Evolutionary conservation across 2,329 filamentous ascomycete genomes (phyloP), one percentile per base, ranked within the genome.

Genomic region (Aspergillus latus): DNA sequence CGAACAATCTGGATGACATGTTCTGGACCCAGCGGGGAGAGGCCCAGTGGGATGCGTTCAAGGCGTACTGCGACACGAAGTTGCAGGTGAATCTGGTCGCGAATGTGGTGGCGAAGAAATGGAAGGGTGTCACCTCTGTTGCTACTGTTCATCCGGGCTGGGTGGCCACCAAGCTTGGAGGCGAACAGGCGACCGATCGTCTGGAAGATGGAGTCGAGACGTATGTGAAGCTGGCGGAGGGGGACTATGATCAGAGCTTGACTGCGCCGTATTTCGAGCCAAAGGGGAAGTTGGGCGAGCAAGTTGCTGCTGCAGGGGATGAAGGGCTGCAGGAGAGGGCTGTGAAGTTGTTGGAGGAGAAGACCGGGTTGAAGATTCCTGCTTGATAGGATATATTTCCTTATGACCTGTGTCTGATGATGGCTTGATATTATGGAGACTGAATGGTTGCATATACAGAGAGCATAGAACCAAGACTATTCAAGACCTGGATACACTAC

Each of bases 1-100:
- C 30, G 3, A 61, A 68, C 3, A 68, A 63, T 34, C 42, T 79
- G 50, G 66, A 74, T 21, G 74, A 77, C 49, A 66, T 78, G 26
- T 68, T 73, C 3, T 76, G 74, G 71, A 54, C 73, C 4, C 50
- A 71, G 49, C 68, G 74, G 4, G 72, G 67, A 4, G 70, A 74
- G 55, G 60, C 59, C 36, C 57, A 54, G 9, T 79, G 69, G 49
- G 64, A 66, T 43, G 65, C 68, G 4, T 70, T 69, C 11, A 62
- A 68, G 1, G 78, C 77, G 0, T 85, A 85, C 61, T 74, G 71
- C 58, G 81, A 83, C 59, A 79, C 72, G 50, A 85, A 85, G 68
- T 62, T 85, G 15, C 80, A 84, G 61, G 76, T 82, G 44, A 70
- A 82, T 42, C 70, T 85, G 62, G 71, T 85, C 29, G 78, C 81